phyloP scores from a whole-genome alignment of 495 filamentous ascomycete genomes.

The Articulospora tetracladia region DNA sequence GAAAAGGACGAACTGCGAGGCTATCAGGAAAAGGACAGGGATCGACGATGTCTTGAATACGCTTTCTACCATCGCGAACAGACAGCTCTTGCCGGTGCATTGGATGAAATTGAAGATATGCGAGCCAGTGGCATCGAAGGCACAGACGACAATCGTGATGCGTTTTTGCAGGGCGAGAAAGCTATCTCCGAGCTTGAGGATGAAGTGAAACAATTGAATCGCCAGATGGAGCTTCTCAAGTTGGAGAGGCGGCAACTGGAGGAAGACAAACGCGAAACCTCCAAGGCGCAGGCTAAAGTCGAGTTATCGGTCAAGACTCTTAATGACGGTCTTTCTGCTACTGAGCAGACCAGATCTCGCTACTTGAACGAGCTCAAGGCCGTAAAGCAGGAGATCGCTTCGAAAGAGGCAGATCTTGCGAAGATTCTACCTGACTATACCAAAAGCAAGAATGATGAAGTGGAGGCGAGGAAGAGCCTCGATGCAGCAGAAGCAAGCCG shows the following conservation, averaged over 20 bases:
- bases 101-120: conserved; percentile 80
- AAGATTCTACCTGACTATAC: conserved; percentile 72
- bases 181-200: conserved; percentile 73
- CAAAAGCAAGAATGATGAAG: conserved; percentile 68
- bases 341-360: conserved; percentile 61
- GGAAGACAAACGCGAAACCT: conserved; percentile 79
- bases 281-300: conserved; percentile 71
- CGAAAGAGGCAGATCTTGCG: conserved; percentile 71
- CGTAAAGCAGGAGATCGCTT: conserved; percentile 69
- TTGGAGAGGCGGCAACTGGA: conserved; percentile 88
- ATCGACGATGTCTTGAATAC: conserved; percentile 89
- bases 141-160: conserved; percentile 74
- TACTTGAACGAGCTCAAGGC: conserved; percentile 70
- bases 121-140: conserved; percentile 77
- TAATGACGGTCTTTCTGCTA: conserved; percentile 73
- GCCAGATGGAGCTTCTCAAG: conserved; percentile 78
- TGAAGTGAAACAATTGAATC: conserved; percentile 72
- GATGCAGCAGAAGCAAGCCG: conserved; percentile 71
- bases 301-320: conserved; percentile 82
- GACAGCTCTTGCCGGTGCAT: conserved; percentile 64
- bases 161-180: conserved; percentile 75
- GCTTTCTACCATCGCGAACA: conserved; percentile 91
- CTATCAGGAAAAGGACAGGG: conserved; percentile 92
- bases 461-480: conserved; percentile 60
- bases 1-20: conserved; percentile 93